A percentile compares a stretch with the other conserved stretches of the same genome.
phyloP scores from a whole-genome alignment of 208 protist species.

The Leishmania gerbilli region DNA sequence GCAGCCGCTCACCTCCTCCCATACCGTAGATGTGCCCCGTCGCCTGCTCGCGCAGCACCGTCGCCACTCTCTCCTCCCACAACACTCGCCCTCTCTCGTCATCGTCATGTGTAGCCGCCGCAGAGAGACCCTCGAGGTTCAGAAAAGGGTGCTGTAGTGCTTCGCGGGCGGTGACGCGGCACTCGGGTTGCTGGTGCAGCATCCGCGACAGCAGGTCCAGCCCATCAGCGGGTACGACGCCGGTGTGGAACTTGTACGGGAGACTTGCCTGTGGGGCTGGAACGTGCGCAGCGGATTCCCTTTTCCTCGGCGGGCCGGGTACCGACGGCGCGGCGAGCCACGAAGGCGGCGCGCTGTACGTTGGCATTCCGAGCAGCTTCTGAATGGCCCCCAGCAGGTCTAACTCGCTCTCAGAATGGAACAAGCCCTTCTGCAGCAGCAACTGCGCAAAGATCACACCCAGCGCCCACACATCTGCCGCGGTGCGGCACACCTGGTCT shows the following conservation, averaged over 20 bases:
- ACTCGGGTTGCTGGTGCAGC: constrained; percentile 52
- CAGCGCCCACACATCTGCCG: constrained; percentile 84
- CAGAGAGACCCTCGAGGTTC: background rate
- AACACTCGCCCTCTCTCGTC: constrained; percentile 36
- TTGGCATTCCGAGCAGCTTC: constrained; percentile 61
- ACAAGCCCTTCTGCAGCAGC: constrained; percentile 74
- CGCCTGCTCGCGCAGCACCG: constrained; percentile 14
- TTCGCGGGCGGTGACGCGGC: constrained; percentile 58
- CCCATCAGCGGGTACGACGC: constrained; percentile 54
- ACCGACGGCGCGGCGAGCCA: background rate
- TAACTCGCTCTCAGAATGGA: constrained; percentile 70
- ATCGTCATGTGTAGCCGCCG: constrained; percentile 17
- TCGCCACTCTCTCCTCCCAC: constrained; percentile 56
- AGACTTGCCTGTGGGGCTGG: constrained; percentile 41
- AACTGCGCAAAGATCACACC: constrained; percentile 90
- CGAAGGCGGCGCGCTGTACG: background rate
- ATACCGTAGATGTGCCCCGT: background rate
- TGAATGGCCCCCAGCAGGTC: constrained; percentile 78
- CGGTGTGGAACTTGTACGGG: constrained; percentile 57
- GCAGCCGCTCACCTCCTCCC: background rate
- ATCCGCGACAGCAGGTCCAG: constrained; percentile 74
- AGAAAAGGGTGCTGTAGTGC: constrained; percentile 79
- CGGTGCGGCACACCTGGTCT: constrained; percentile 48
- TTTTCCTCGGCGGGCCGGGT: background rate
- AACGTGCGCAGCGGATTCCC: background rate